Conservation (phyloP, 768 basidiomycete species). For the Xerocomellus amylosporus region DNA sequence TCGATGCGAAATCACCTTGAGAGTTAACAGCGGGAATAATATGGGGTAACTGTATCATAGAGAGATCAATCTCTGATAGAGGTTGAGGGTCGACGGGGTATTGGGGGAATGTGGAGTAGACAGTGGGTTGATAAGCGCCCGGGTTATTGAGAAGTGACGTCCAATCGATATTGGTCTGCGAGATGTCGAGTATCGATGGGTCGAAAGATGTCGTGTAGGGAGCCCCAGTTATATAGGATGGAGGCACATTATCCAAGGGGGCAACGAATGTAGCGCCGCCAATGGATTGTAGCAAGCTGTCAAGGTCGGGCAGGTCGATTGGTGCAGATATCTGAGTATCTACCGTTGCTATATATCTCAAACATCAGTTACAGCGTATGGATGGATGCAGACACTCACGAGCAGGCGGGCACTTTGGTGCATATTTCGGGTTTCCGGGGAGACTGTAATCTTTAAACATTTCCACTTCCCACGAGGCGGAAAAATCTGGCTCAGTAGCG, state of each 20-base stretch:
- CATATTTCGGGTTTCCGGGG: neutral
- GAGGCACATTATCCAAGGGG: neutral
- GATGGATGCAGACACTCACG: conserved; percentile 2
- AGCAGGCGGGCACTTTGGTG: neutral
- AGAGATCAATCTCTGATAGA: conserved; percentile 26
- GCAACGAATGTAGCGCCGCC: neutral
- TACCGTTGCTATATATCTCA: neutral
- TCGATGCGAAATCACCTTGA: conserved; percentile 2
- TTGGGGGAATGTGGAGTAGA: conserved; percentile 2
- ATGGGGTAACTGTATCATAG: conserved; percentile 23
- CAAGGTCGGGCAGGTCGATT: neutral
- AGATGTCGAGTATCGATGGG: neutral
- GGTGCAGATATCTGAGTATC: neutral
- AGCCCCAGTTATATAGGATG: neutral
- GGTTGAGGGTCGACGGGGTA: neutral
- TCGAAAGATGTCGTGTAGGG: neutral
- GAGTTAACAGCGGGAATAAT: neutral
- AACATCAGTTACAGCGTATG: neutral
- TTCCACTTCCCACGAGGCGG: conserved; percentile 32
- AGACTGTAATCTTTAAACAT: conserved; percentile 31
- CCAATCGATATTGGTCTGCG: conserved; percentile 13
- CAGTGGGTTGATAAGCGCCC: neutral
- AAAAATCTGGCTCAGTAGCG: conserved; percentile 24
- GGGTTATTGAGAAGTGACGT: conserved; percentile 4
- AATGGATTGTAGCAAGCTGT: conserved; percentile 10